Evolutionary conservation across 208 protist species (phyloP).

Genomic region (Trichomonas gallinae): DNA sequence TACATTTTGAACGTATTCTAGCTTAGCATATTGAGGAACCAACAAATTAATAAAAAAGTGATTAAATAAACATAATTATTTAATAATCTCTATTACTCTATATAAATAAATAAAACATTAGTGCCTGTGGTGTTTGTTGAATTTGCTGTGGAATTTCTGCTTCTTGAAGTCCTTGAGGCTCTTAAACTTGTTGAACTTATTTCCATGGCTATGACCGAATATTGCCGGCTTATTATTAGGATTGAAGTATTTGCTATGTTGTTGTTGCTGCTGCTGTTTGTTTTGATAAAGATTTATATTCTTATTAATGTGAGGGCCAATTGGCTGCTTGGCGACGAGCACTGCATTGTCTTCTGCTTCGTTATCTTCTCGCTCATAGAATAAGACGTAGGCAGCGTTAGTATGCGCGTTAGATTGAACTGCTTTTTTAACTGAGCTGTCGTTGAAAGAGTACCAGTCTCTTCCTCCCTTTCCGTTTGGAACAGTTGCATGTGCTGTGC

Average conservation of each 20-base stretch:
- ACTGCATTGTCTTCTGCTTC: neutral
- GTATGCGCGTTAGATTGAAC: neutral
- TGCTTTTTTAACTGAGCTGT: neutral
- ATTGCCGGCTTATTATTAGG: neutral
- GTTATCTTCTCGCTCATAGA: neutral
- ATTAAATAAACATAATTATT: too few species aligned
- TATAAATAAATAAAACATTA: neutral
- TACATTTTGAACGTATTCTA: too few species aligned
- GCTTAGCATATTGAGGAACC: too few species aligned
- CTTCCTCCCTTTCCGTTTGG: neutral
- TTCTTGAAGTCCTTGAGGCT: neutral
- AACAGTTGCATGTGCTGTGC: neutral
- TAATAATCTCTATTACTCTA: neutral
- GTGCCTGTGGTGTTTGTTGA: neutral
- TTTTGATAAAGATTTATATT: too few species aligned
- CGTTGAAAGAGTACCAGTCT: slow-evolving; percentile 10
- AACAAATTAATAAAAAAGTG: too few species aligned
- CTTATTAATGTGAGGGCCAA: neutral
- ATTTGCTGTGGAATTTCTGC: neutral
- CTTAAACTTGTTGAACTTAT: neutral
- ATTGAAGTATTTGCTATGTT: neutral
- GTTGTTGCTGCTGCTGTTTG: neutral
- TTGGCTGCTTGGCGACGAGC: neutral
- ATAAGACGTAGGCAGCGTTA: neutral
- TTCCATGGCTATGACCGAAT: neutral